Evolutionary conservation across 2,329 filamentous ascomycete genomes (phyloP).

Genomic region (Penicillium nordicum): DNA sequence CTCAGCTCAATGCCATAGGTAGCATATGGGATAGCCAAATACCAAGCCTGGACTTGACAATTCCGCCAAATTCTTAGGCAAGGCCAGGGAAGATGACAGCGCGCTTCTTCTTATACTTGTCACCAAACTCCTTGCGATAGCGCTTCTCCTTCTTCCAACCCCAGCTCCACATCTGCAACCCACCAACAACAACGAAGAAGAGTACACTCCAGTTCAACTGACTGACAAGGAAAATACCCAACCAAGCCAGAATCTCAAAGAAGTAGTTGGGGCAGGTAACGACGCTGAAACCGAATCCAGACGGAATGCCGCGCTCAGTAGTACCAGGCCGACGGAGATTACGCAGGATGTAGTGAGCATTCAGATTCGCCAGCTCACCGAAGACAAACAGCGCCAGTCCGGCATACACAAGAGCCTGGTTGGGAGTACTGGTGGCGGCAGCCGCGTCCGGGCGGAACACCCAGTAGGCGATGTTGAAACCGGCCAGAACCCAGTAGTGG

Average conservation of each 20-base stretch:
- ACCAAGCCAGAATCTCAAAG: conserved; percentile 85
- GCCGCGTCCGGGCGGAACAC: conserved; percentile 74
- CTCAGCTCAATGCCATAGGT: neutral
- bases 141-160: conserved; percentile 86
- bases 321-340: conserved; percentile 73
- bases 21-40: neutral
- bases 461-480: conserved; percentile 76
- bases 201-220: conserved; percentile 70
- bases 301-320: conserved; percentile 83
- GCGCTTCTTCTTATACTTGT: conserved; percentile 93
- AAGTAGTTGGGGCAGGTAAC: conserved; percentile 98
- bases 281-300: conserved; percentile 75
- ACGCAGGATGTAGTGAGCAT: conserved; percentile 75
- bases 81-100: conserved; percentile 77
- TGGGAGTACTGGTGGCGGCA: conserved; percentile 54
- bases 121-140: conserved; percentile 85
- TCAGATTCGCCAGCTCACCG: conserved; percentile 76
- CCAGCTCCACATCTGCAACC: conserved; percentile 80
- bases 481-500: conserved; percentile 89
- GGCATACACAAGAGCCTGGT: conserved; percentile 57
- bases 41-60: neutral
- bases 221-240: conserved; percentile 74
- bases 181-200: conserved; percentile 71
- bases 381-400: conserved; percentile 71
- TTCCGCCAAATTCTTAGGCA: conserved; percentile 48